phyloP scores from a whole-genome alignment of 2,329 filamentous ascomycete genomes.

The Exophiala viscosa region DNA sequence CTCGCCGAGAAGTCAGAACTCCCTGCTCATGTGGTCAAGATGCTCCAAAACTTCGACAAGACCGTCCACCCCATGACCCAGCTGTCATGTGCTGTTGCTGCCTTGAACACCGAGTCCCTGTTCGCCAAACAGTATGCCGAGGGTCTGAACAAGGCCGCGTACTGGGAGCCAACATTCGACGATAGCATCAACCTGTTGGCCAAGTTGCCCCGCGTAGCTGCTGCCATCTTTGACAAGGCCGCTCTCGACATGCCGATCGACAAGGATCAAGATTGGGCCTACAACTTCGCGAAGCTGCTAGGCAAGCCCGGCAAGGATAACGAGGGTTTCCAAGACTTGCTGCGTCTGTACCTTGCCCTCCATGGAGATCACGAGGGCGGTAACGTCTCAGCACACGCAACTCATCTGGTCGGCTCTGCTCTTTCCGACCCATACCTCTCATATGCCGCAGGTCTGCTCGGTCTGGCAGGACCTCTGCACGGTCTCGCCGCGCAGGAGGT shows the following conservation, averaged over 20 bases:
- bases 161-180: conserved; percentile 98
- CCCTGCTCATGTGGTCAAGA: conserved; percentile 76
- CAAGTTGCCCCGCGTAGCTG: conserved; percentile 93
- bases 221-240: conserved; percentile 95
- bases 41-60: conserved; percentile 84
- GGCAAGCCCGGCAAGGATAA: conserved; percentile 85
- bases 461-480: conserved; percentile 89
- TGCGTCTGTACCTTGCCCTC: conserved; percentile 89
- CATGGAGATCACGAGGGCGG: conserved; percentile 98
- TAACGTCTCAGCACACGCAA: conserved; percentile 93
- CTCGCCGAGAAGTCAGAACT: conserved; percentile 81
- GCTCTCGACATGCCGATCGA: conserved; percentile 71
- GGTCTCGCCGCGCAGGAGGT: conserved; percentile 95
- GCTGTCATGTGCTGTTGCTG: conserved; percentile 88
- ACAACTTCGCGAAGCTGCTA: conserved; percentile 96
- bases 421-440: conserved; percentile 93
- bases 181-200: conserved; percentile 90
- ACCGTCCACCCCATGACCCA: conserved; percentile 98
- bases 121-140: conserved; percentile 92
- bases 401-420: conserved; percentile 90
- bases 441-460: conserved; percentile 92
- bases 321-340: conserved; percentile 90
- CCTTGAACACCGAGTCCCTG: conserved; percentile 89
- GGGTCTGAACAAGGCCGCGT: conserved; percentile 89
- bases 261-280: conserved; percentile 87